Evolutionary conservation across 1,139 yeast species (phyloP).

Genomic region (Sugiyamaella neomexicana): DNA sequence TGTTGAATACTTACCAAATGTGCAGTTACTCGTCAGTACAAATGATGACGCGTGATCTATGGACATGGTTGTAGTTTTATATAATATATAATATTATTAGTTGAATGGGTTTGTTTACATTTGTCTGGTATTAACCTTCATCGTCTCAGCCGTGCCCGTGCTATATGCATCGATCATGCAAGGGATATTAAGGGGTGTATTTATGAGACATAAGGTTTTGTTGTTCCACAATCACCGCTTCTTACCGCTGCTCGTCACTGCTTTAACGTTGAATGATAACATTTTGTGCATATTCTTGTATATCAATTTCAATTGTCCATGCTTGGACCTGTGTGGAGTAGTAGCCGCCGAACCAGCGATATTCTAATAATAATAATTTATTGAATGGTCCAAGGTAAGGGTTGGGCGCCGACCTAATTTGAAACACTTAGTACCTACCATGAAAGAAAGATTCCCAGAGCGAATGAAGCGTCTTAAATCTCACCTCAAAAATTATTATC

Average conservation of each 20-base stretch:
- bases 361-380: no score
- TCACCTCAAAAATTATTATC: background rate
- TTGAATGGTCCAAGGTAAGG: background rate
- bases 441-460: background rate
- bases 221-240: no score
- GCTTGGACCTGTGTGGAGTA: no score
- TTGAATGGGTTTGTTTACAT: constrained; percentile 3
- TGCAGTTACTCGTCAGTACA: background rate
- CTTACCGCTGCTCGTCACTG: no score
- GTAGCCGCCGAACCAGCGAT: no score
- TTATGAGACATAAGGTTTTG: no score
- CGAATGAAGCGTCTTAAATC: background rate
- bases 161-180: no score
- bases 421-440: background rate
- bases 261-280: no score
- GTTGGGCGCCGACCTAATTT: background rate
- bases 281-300: no score
- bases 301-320: no score
- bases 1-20: constrained; percentile 7
- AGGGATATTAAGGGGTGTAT: no score
- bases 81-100: background rate
- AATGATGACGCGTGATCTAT: background rate
- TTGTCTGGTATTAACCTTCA: background rate
- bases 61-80: background rate
- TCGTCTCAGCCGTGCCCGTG: no score